Percentiles rank a stretch among this genome's conserved stretches.
Conservation (phyloP, 192 early-diverging fungal genomes). For the Linderina pennispora region DNA sequence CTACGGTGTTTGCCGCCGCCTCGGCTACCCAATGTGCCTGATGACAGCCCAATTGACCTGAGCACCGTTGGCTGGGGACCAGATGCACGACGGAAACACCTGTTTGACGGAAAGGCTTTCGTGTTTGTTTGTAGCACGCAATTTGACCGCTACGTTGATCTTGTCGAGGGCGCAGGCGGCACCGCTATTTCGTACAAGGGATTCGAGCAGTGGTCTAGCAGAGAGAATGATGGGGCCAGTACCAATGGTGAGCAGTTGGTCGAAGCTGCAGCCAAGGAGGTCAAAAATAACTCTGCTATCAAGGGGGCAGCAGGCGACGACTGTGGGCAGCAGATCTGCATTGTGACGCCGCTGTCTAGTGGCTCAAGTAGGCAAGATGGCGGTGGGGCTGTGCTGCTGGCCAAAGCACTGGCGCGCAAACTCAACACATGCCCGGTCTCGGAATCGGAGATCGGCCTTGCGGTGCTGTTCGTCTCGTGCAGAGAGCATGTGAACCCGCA, state of each 20-base stretch:
- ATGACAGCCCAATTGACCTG: constrained; percentile 20
- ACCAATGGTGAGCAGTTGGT: neutral
- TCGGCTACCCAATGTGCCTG: constrained; percentile 1
- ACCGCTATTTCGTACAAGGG: too few species aligned
- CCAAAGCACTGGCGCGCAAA: constrained; percentile 2
- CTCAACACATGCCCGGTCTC: constrained; percentile 18
- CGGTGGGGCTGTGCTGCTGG: too few species aligned
- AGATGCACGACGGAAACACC: constrained; percentile 6
- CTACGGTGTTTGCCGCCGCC: constrained; percentile 13
- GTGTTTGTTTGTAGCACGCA: constrained; percentile 18
- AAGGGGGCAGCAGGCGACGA: too few species aligned
- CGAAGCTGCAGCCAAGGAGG: too few species aligned
- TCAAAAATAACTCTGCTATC: too few species aligned
- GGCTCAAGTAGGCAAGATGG: too few species aligned
- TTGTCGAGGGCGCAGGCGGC: constrained; percentile 15
- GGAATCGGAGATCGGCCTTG: constrained; percentile 33
- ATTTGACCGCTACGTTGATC: constrained; percentile 6
- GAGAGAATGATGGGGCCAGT: neutral
- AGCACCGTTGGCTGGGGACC: constrained; percentile 9
- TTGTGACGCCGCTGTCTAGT: too few species aligned
- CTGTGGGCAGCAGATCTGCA: too few species aligned
- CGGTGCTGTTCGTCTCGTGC: constrained; percentile 20
- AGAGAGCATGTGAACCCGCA: constrained; percentile 19
- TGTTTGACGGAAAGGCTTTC: constrained; percentile 15
- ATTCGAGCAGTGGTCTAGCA: too few species aligned